Percentiles rank a stretch among this genome's conserved stretches.
Conservation (phyloP, 495 filamentous ascomycete genomes). For the Aspergillus bridgeri region DNA sequence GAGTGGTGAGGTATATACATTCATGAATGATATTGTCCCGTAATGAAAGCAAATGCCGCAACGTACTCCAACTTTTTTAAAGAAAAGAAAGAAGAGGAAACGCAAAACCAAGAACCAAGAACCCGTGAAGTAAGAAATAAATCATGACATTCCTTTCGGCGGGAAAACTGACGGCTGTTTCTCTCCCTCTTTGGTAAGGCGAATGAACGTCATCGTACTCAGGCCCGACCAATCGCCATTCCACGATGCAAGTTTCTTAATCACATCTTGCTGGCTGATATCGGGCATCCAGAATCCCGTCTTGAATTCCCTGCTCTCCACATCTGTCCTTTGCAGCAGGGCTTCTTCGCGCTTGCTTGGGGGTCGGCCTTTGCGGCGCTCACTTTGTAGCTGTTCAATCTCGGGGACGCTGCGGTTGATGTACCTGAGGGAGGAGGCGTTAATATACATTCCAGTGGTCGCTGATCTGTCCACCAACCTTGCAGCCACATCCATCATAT, state of each 20-base stretch:
- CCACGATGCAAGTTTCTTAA: constrained; percentile 55
- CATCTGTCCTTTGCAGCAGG: constrained; percentile 63
- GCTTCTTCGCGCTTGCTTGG: constrained; percentile 72
- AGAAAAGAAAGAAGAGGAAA: neutral
- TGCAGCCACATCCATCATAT: constrained; percentile 59
- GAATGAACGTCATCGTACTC: constrained; percentile 57
- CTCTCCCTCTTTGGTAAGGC: constrained; percentile 54
- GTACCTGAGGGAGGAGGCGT: constrained; percentile 46
- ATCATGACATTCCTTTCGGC: constrained; percentile 57
- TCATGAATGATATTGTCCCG: constrained; percentile 10
- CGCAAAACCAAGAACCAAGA: neutral
- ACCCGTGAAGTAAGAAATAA: constrained; percentile 12
- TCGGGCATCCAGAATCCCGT: constrained; percentile 80
- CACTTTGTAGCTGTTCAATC: constrained; percentile 65
- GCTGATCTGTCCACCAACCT: constrained; percentile 42
- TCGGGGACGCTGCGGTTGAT: constrained; percentile 78
- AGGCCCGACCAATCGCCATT: constrained; percentile 60
- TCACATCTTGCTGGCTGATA: constrained; percentile 49
- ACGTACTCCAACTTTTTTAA: neutral
- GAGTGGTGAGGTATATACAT: constrained; percentile 13
- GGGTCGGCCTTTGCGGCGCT: constrained; percentile 78
- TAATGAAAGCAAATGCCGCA: neutral
- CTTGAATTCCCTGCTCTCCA: constrained; percentile 75
- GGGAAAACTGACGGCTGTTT: constrained; percentile 62
- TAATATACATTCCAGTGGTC: neutral